Conservation (phyloP, 108 stramenopile species). For the Nannochloropsis gaditana region DNA sequence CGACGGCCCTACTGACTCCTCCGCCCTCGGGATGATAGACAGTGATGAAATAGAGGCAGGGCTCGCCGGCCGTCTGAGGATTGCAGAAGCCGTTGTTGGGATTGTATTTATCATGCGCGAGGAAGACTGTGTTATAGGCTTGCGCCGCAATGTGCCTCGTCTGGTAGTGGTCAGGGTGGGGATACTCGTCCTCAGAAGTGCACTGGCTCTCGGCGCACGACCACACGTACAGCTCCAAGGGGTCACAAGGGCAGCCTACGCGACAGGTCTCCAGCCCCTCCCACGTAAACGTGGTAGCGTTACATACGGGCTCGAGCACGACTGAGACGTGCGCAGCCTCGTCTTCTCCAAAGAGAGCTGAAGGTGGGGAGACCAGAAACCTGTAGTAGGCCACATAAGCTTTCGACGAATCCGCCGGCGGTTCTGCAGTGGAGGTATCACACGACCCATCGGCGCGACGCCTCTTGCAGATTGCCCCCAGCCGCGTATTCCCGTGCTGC, state of each 20-base stretch:
- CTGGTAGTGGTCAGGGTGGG: background rate
- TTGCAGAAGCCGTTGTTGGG: constrained; percentile 4
- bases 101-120: constrained; percentile 20
- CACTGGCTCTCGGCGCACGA: constrained; percentile 16
- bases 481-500: background rate
- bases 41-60: background rate
- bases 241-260: constrained; percentile 11
- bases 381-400: background rate
- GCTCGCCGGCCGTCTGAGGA: background rate
- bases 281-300: background rate
- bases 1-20: background rate
- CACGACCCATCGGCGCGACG: background rate
- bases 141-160: background rate
- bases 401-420: background rate
- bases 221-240: background rate
- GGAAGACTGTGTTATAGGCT: background rate
- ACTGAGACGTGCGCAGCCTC: background rate
- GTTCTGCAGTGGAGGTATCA: background rate
- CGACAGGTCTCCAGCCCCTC: background rate
- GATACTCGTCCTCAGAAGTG: background rate
- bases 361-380: background rate
- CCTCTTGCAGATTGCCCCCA: background rate
- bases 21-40: background rate
- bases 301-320: background rate
- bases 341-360: constrained; percentile 16